Percentiles rank a stretch among this genome's conserved stretches.
phyloP scores from a whole-genome alignment of 441 rosid genomes.

The Erysimum pusillum region DNA sequence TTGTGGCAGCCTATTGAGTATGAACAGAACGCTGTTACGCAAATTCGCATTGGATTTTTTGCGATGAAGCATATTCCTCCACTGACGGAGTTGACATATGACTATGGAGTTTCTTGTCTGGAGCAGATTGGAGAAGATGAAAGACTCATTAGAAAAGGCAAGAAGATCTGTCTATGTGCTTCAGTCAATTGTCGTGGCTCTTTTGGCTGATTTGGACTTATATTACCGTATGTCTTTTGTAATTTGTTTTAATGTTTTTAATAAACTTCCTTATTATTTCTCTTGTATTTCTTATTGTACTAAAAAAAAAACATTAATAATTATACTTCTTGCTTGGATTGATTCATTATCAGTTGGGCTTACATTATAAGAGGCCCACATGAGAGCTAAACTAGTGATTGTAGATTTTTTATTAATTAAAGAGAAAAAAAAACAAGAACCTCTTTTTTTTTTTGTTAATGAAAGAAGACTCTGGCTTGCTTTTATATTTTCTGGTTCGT shows the following conservation, averaged over 20 bases:
- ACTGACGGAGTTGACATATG: conserved; percentile 54
- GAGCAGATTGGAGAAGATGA: conserved; percentile 11
- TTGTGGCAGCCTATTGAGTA: conserved; percentile 56
- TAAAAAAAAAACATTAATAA: not conserved
- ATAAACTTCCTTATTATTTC: too few species aligned
- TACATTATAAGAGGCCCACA: not conserved
- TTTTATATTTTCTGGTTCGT: conserved; percentile 11
- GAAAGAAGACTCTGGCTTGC: not conserved
- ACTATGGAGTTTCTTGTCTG: conserved; percentile 45
- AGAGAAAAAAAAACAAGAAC: not conserved
- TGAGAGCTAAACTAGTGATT: not conserved
- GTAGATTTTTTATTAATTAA: not conserved
- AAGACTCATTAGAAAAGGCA: not conserved
- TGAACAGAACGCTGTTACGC: conserved; percentile 12
- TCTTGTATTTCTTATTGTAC: too few species aligned
- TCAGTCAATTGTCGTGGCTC: conserved; percentile 3
- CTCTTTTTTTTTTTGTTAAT: not conserved
- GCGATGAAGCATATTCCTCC: conserved; percentile 56
- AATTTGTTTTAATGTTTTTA: too few species aligned
- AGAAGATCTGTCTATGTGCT: conserved; percentile 14
- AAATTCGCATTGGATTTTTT: conserved; percentile 46
- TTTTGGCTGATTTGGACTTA: conserved; percentile 17
- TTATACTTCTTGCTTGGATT: too few species aligned
- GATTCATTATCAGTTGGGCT: not conserved
- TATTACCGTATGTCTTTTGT: too few species aligned